Base-by-base conservation (phyloP, 2,329 filamentous ascomycete species). In the Neofusicoccum cordaticola region DNA sequence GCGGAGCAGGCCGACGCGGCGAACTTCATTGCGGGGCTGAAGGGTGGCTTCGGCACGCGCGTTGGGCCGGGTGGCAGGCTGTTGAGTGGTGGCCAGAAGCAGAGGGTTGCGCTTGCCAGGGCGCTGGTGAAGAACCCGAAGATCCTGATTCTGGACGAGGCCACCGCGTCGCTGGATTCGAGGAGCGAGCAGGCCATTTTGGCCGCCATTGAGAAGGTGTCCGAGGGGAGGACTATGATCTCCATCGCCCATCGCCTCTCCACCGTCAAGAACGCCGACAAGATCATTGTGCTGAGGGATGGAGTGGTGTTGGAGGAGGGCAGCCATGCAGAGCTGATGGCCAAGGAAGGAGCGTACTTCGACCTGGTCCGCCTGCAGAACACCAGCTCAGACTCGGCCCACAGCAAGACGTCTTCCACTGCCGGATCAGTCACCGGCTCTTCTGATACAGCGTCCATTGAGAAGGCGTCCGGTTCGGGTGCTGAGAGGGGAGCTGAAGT, bases 61-160 rank as follows among this genome's bases (percentile, higher is more conserved):
- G 83, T 87, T 1, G 86, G 86, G 2, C 78, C 80, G 6, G 80
- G 79, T 11, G 85, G 85, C 31, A 82, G 80, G 41, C 78, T 86
- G 5, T 77, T 88, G 37, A 86, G 83, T 53, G 86, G 86, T 62
- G 79, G 78, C 0, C 86, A 89, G 70, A 82, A 84, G 60, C 86
- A 89, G 69, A 79, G 86, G 4, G 79, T 89, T 62, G 85, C 85
- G 7, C 78, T 88, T 5, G 86, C 86, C 1, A 78, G 86, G 17
- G 76, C 76, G 4, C 74, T 89, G 13, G 81, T 88, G 35, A 79
- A 82, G 3, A 80, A 88, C 51, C 86, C 86, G 2, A 79, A 79
- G 57, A 83, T 89, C 8, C 76, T 88, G 2, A 79, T 89, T 11
- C 77, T 88, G 2, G 87, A 89, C 50, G 86, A 89, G 70, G 86